Evolutionary conservation across 768 basidiomycete genomes (phyloP).

Genomic region (Serendipita sp.): DNA sequence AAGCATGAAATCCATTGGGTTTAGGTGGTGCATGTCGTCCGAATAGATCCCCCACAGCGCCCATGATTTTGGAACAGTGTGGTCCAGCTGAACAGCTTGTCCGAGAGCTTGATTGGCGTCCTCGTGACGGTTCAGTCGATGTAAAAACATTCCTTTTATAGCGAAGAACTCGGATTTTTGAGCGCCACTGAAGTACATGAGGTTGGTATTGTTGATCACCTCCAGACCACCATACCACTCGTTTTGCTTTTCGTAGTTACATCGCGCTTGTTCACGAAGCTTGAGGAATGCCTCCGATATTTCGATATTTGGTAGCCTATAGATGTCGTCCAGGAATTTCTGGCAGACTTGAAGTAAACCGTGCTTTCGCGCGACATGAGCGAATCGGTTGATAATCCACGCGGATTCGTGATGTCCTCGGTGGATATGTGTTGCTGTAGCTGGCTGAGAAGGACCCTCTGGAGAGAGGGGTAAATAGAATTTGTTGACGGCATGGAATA

Average conservation of each 20-base stretch:
- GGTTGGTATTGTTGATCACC: conserved; percentile 98
- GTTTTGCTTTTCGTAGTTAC: conserved; percentile 89
- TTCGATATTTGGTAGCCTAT: conserved; percentile 97
- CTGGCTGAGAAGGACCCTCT: conserved; percentile 30
- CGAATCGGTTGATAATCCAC: conserved; percentile 99
- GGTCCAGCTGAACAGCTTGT: conserved; percentile 91
- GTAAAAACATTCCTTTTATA: conserved; percentile 96
- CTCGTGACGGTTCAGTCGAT: conserved; percentile 65
- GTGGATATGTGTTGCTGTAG: conserved; percentile 72
- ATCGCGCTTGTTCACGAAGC: conserved; percentile 93
- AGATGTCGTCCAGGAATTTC: conserved; percentile 88
- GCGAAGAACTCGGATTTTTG: conserved; percentile 99
- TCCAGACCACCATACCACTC: conserved; percentile 90
- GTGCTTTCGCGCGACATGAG: conserved; percentile 95
- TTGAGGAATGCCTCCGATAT: conserved; percentile 99
- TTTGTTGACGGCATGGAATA: conserved; percentile 93
- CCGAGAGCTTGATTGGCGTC: conserved; percentile 87
- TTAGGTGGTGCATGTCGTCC: conserved; percentile 83
- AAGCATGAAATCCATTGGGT: conserved; percentile 35
- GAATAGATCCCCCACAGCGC: conserved; percentile 94
- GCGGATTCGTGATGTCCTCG: conserved; percentile 98
- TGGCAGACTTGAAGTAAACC: conserved; percentile 92
- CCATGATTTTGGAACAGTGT: conserved; percentile 92
- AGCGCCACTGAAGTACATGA: conserved; percentile 85
- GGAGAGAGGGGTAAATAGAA: conserved; percentile 71